Conservation (phyloP, 495 filamentous ascomycete species). For the Aspergillus haitiensis region DNA sequence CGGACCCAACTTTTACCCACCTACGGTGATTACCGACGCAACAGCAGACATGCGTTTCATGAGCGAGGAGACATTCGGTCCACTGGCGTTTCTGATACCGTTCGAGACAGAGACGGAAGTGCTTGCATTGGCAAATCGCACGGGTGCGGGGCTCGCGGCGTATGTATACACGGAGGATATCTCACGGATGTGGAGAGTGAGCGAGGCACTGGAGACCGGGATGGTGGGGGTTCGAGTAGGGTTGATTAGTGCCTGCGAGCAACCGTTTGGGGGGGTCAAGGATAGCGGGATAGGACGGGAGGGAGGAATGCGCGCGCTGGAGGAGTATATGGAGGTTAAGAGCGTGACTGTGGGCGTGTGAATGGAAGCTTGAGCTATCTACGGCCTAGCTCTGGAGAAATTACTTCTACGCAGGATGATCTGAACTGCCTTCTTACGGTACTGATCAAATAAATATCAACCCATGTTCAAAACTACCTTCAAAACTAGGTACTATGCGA, state of each 20-base stretch:
- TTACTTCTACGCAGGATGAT: too few species aligned
- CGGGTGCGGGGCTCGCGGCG: constrained; percentile 29
- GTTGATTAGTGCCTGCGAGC: constrained; percentile 27
- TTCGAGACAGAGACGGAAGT: constrained; percentile 37
- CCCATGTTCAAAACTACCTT: too few species aligned
- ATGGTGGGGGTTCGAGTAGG: constrained; percentile 39
- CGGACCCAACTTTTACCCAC: constrained; percentile 56
- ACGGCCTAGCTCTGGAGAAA: too few species aligned
- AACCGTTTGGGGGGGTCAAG: constrained; percentile 54
- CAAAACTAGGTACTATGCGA: too few species aligned
- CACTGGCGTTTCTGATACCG: constrained; percentile 24
- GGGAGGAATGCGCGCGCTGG: constrained; percentile 1
- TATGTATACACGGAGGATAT: constrained; percentile 33
- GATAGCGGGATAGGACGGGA: constrained; percentile 50
- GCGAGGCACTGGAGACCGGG: constrained; percentile 31
- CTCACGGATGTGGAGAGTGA: constrained; percentile 27
- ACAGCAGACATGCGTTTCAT: constrained; percentile 41
- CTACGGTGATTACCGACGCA: constrained; percentile 70
- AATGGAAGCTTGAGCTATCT: not conserved
- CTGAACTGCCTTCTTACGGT: too few species aligned
- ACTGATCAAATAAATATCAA: too few species aligned
- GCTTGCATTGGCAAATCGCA: constrained; percentile 28
- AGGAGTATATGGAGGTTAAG: constrained; percentile 11
- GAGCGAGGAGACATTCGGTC: constrained; percentile 34
- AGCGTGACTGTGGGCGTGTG: constrained; percentile 3